A percentile compares a stretch with the other conserved stretches of the same genome.
Conservation (phyloP, 2,329 filamentous ascomycete species). For the Hymenoscyphus fructigenus region DNA sequence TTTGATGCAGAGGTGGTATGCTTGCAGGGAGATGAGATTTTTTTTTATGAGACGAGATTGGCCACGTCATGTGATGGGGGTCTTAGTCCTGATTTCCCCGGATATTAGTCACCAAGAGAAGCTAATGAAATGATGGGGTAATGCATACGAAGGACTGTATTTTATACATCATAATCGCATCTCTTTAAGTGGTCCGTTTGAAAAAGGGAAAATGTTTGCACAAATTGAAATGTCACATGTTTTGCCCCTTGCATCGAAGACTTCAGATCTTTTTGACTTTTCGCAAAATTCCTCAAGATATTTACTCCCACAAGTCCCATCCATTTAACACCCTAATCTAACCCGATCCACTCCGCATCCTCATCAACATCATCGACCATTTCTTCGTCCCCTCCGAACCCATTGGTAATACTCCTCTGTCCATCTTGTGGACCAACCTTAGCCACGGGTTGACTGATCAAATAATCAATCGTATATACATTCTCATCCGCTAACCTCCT, state of each 20-base stretch:
- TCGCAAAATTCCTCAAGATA: background rate
- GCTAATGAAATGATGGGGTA: background rate
- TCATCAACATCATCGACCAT: constrained; percentile 40
- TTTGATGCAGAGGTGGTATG: background rate
- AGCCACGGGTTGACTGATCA: constrained; percentile 54
- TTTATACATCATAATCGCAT: background rate
- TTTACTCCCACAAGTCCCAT: background rate
- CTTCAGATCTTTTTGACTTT: background rate
- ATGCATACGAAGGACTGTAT: background rate
- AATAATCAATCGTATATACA: constrained; percentile 82
- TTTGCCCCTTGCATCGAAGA: background rate
- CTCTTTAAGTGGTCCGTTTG: too few relatives aligned
- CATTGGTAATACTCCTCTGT: constrained; percentile 39
- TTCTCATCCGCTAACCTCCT: constrained; percentile 84
- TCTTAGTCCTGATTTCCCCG: background rate
- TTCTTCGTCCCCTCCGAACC: constrained; percentile 32
- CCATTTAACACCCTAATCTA: constrained; percentile 41
- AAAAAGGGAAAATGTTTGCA: background rate
- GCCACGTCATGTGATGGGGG: constrained; percentile 4
- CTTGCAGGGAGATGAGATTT: constrained; percentile 2
- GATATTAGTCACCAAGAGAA: constrained; percentile 2
- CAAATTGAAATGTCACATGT: background rate
- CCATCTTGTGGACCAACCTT: constrained; percentile 33
- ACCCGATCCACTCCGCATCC: constrained; percentile 53
- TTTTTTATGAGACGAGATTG: background rate